Evolutionary conservation across 257 asterid genomes (phyloP).

Genomic region (Cinchona pubescens): DNA sequence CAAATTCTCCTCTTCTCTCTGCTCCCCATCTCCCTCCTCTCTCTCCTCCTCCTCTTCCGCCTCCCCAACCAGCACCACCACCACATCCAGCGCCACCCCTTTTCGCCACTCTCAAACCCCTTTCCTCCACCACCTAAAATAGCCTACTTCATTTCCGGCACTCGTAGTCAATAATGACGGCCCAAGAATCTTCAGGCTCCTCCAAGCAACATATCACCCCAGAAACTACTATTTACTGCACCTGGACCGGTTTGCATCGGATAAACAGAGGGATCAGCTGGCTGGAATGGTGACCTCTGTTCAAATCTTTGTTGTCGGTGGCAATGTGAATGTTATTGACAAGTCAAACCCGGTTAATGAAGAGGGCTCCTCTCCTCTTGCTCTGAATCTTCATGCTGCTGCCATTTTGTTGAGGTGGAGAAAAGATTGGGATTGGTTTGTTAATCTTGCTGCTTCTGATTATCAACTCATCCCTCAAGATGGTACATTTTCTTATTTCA

Average conservation of each 20-base stretch:
- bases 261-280: slow-evolving; percentile 24
- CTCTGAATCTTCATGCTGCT: slow-evolving; percentile 38
- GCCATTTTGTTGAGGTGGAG: slow-evolving; percentile 40
- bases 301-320: slow-evolving; percentile 30
- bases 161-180: slow-evolving; percentile 31
- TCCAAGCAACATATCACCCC: slow-evolving; percentile 39
- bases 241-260: slow-evolving; percentile 34
- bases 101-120: slow-evolving; percentile 13
- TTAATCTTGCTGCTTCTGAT: slow-evolving; percentile 42
- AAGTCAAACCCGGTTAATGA: slow-evolving; percentile 30
- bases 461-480: slow-evolving; percentile 44
- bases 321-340: slow-evolving; percentile 35
- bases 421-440: slow-evolving; percentile 44
- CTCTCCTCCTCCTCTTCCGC: slow-evolving; percentile 19
- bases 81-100: slow-evolving; percentile 11
- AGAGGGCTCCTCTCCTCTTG: slow-evolving; percentile 37
- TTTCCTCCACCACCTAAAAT: slow-evolving; percentile 31
- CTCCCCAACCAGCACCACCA: slow-evolving; percentile 8
- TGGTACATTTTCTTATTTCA: slow-evolving; percentile 30
- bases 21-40: slow-evolving; percentile 29
- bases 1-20: slow-evolving; percentile 30
- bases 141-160: slow-evolving; percentile 40
- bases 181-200: slow-evolving; percentile 35
- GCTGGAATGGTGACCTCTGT: slow-evolving; percentile 34
- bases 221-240: slow-evolving; percentile 42